Evolutionary conservation across 805 yeast genomes (phyloP), one percentile per base, ranked within the genome.

Genomic region (Yamadazyma akitaensis): DNA sequence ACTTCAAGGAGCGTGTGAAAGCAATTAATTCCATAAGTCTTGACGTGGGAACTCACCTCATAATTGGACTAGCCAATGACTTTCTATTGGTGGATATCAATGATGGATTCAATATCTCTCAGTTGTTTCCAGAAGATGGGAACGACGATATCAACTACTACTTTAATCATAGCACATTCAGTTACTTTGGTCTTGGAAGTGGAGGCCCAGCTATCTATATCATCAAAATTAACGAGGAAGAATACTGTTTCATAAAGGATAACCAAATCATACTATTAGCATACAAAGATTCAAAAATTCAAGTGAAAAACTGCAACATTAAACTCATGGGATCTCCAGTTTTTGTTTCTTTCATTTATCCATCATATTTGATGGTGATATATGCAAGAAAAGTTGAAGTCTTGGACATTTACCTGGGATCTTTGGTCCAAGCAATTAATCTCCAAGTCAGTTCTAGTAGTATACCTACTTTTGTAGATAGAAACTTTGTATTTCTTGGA

Each of bases 131-230:
- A 12, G 41, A 26, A 18, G 18, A 24, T 2, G 12, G 2, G 1
- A 32, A 42, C 8, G 50, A 44, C 24, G 62, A 61, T 16, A 40
- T 54, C 2, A 49, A 43, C 25, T 41, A 60, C 57, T 21, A 53
- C 51, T 39, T 55, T 66, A 18, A 49, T 26, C 53, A 48, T 14
- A 48, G 44, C 25, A 58, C 73, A 8, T 69, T 71, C 52, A 60
- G 65, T 48, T 72, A 71, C 51, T 72, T 72, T 53, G 74, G 74
- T 8, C 55, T 70, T 19, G 55, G 64, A 1, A 43, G 44, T 17
- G 47, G 62, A 3, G 67, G 67, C 1, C 70, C 73, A 1, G 46
- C 53, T 2, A 54, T 57, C 2, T 54, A 56, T 50, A 56, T 64
- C 24, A 47, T 68, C 5, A 50, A 44, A 14, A 37, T 50, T 6